Base-by-base conservation (phyloP, 2,329 filamentous ascomycete species). In the Penicillium sclerotiorum region DNA sequence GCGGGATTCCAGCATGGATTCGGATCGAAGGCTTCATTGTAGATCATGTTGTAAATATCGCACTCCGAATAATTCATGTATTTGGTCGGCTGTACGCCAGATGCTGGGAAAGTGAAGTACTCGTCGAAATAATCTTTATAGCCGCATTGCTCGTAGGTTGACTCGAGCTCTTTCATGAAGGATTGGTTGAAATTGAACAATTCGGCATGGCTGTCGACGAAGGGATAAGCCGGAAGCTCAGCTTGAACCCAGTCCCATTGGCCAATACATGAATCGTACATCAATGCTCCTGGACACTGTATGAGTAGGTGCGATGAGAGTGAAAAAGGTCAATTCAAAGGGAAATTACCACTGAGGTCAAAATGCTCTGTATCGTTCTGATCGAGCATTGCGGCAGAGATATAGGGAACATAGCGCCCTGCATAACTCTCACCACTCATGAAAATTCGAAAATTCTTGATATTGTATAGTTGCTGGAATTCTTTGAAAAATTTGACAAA, bases 1-100 rank as follows among this genome's bases (percentile, higher is more conserved):
- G 93, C 93, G 8, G 88, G 74, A 66, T 90, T 84, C 71, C 88
- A 95, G 74, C 90, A 94, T 0, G 89, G 89, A 71, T 94, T 94
- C 27, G 82, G 69, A 1, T 73, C 63, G 4, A 75, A 54, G 7
- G 80, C 79, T 23, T 83, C 85, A 0, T 75, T 57, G 59, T 73
- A 74, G 23, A 89, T 80, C 18, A 79, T 73, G 49, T 78, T 67
- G 60, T 79, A 87, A 17, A 89, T 61, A 42, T 77, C 74, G 65
- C 88, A 92, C 20, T 73, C 68, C 43, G 72, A 68, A 18, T 48
- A 68, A 66, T 52, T 79, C 77, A 5, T 82, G 77, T 23, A 75
- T 2, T 77, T 73, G 0, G 88, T 86, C 1, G 90, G 89, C 70
- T 85, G 68, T 12, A 58, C 49, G 18, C 56, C 57, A 1, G 65